Conservation (phyloP, 345 rosid species). For the Boechera divaricarpa region DNA sequence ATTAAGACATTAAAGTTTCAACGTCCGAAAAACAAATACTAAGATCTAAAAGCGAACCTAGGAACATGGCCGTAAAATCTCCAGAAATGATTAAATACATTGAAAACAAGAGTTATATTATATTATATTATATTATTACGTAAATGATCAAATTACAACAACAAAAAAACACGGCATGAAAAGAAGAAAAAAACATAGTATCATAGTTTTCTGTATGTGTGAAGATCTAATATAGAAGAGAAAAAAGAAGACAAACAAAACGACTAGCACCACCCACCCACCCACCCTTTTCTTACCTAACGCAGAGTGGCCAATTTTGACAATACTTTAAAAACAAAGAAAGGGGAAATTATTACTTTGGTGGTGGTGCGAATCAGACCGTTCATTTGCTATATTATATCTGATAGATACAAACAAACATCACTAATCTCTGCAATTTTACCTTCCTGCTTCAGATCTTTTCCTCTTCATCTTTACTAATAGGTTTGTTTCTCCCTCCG, state of each 20-base stretch:
- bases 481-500: conserved; percentile 37
- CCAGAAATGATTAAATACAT: too few relatives aligned
- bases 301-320: conserved; percentile 45
- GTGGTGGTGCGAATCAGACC: conserved; percentile 42
- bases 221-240: background rate
- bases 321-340: background rate
- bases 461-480: background rate
- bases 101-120: too few relatives aligned
- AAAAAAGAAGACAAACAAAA: background rate
- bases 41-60: too few relatives aligned
- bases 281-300: conserved; percentile 39
- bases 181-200: too few relatives aligned
- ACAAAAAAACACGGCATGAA: too few relatives aligned
- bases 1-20: too few relatives aligned
- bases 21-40: too few relatives aligned
- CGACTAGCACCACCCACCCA: conserved; percentile 23
- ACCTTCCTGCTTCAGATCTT: conserved; percentile 5
- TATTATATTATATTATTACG: too few relatives aligned
- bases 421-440: background rate
- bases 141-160: too few relatives aligned
- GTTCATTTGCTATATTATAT: conserved; percentile 42
- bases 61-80: too few relatives aligned
- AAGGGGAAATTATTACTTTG: background rate
- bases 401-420: conserved; percentile 8
- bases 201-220: background rate